Conservation (phyloP, 208 protist genomes). For the Porcisia hertigi region DNA sequence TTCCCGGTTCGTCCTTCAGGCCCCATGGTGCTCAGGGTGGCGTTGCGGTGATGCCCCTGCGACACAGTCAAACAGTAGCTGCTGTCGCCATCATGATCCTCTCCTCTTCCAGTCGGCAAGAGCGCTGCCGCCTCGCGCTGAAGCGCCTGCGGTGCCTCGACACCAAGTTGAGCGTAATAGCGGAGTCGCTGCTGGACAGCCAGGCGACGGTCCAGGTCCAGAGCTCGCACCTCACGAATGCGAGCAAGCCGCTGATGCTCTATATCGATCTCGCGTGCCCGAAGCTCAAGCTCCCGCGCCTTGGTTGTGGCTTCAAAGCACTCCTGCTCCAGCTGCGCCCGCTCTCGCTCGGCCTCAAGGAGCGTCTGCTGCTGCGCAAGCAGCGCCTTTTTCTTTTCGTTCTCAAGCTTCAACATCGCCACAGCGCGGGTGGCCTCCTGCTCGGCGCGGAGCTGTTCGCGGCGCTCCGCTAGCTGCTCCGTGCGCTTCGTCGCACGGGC, state of each 20-base stretch:
- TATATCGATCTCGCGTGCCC: constrained; percentile 56
- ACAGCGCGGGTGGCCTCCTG: constrained; percentile 50
- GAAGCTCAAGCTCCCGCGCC: constrained; percentile 49
- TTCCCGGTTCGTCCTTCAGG: not conserved
- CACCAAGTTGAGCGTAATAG: constrained; percentile 46
- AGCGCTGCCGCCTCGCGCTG: constrained; percentile 28
- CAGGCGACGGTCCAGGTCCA: constrained; percentile 38
- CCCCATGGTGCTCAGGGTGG: not conserved
- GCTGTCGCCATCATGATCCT: not conserved
- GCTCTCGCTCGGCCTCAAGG: constrained; percentile 50
- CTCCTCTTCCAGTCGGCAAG: not conserved
- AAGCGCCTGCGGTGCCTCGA: constrained; percentile 26
- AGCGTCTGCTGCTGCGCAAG: constrained; percentile 46
- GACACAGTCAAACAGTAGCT: not conserved
- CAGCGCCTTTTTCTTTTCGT: constrained; percentile 57
- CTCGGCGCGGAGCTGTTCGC: constrained; percentile 55
- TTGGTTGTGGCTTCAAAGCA: constrained; percentile 45
- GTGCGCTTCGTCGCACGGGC: constrained; percentile 37
- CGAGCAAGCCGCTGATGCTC: constrained; percentile 47
- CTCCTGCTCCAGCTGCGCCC: constrained; percentile 45
- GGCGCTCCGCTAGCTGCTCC: constrained; percentile 47
- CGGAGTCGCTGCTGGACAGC: constrained; percentile 43
- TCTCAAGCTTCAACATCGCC: constrained; percentile 56
- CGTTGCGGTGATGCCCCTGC: not conserved
- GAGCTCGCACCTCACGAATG: constrained; percentile 45